Conservation (phyloP, 805 yeast species). For the Kregervanrija delftensis region DNA sequence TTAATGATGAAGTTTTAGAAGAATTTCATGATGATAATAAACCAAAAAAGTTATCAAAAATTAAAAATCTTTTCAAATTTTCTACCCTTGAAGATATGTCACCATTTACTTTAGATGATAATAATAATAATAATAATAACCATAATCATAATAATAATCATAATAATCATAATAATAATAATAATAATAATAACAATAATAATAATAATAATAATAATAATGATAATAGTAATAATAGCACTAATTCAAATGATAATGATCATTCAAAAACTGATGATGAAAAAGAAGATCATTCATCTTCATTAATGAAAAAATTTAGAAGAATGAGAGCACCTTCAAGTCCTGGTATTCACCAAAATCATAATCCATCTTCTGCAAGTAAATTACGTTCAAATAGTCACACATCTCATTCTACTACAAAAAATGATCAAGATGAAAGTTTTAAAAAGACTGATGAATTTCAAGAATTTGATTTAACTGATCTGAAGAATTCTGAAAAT, state of each 20-base stretch:
- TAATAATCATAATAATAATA: no score
- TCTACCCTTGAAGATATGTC: conserved; percentile 8
- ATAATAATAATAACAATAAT: no score
- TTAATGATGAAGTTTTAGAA: not conserved
- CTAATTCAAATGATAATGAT: conserved; percentile 7
- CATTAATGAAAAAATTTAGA: conserved; percentile 27
- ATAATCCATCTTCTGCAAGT: conserved; percentile 3
- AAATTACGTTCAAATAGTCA: no score
- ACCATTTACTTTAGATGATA: not conserved
- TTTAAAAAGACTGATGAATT: conserved; percentile 3
- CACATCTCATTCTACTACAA: no score
- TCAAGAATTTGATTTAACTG: conserved; percentile 24
- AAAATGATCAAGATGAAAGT: not conserved
- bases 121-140: no score
- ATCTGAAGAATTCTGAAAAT: conserved; percentile 1
- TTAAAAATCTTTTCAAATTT: conserved; percentile 24
- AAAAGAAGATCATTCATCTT: conserved; percentile 13
- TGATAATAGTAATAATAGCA: not conserved
- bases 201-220: no score
- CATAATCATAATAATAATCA: no score
- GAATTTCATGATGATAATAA: conserved; percentile 13
- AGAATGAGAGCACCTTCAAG: conserved; percentile 29
- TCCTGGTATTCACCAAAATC: conserved; percentile 14
- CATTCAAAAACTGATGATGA: not conserved
- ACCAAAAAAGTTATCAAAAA: conserved; percentile 20